Evolutionary conservation across 2,329 filamentous ascomycete species (phyloP), one percentile per base, ranked within the genome.

Genomic region (Xylariaceae sp.): DNA sequence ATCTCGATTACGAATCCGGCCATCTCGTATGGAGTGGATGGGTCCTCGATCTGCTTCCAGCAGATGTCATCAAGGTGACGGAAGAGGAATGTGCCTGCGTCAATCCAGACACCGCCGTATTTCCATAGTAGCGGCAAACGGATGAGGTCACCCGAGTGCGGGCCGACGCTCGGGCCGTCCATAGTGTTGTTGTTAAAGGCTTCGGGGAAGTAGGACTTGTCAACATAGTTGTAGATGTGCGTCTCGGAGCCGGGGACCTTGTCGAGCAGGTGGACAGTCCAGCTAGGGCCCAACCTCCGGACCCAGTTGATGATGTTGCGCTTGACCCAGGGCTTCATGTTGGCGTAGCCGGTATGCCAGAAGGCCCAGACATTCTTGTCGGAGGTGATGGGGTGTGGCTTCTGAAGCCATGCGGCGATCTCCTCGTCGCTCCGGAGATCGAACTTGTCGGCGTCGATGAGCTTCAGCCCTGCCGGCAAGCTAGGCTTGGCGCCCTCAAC

Each of bases 81-180:
- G 51, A 79, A 72, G 0, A 79, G 65, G 15, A 77, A 74, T 3
- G 73, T 74, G 1, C 76, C 75, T 0, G 73, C 74, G 10, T 80
- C 77, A 55, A 79, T 72, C 71, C 73, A 79, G 1, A 76, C 69
- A 0, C 77, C 77, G 0, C 77, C 78, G 37, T 78, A 71, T 5
- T 73, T 64, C 55, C 72, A 75, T 2, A 80, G 58, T 2, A 76
- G 65, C 0, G 76, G 72, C 0, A 78, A 70, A 0, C 80, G 75
- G 4, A 82, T 68, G 0, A 82, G 70, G 55, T 82, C 80, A 2
- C 77, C 76, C 0, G 72, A 74, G 61, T 82, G 80, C 1, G 72
- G 73, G 1, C 75, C 78, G 1, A 72, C 69, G 55, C 74, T 73
- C 0, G 74, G 73, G 0, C 79, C 78, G 10, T 73, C 71, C 76